Conservation (phyloP, 192 early-diverging fungal genomes). For the Spizellomyces sp. region DNA sequence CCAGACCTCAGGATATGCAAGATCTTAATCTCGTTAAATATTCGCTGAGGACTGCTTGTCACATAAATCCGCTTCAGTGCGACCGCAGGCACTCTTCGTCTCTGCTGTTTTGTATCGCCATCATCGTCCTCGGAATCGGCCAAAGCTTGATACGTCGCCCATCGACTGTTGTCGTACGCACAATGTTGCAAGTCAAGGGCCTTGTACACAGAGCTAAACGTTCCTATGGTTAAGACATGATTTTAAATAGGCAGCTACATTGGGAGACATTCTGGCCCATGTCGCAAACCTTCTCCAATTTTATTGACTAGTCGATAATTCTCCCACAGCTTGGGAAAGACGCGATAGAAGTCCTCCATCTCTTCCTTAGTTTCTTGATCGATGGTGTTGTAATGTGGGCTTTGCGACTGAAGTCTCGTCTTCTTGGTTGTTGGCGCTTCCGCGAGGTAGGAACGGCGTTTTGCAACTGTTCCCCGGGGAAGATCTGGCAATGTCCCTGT, state of each 20-base stretch:
- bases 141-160: slow-evolving; percentile 2
- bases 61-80: slow-evolving; percentile 89
- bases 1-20: slow-evolving; percentile 57
- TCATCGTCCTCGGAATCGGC: neutral
- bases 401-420: too few relatives aligned
- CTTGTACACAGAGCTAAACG: slow-evolving; percentile 91
- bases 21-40: slow-evolving; percentile 82
- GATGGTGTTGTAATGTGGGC: neutral
- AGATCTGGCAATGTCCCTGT: too few relatives aligned
- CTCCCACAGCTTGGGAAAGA: slow-evolving; percentile 55
- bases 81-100: slow-evolving; percentile 38
- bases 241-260: neutral
- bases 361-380: slow-evolving; percentile 47
- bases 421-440: too few relatives aligned
- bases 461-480: too few relatives aligned
- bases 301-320: slow-evolving; percentile 73
- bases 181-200: slow-evolving; percentile 77
- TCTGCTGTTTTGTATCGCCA: slow-evolving; percentile 23
- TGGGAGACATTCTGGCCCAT: neutral
- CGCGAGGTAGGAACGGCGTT: too few relatives aligned
- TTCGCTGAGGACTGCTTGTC: slow-evolving; percentile 77
- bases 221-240: slow-evolving; percentile 54
- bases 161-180: slow-evolving; percentile 73
- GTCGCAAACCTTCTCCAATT: slow-evolving; percentile 73
- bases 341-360: slow-evolving; percentile 62